Evolutionary conservation across 768 basidiomycete genomes (phyloP).

Genomic region (Kwoniella newhampshirensis): DNA sequence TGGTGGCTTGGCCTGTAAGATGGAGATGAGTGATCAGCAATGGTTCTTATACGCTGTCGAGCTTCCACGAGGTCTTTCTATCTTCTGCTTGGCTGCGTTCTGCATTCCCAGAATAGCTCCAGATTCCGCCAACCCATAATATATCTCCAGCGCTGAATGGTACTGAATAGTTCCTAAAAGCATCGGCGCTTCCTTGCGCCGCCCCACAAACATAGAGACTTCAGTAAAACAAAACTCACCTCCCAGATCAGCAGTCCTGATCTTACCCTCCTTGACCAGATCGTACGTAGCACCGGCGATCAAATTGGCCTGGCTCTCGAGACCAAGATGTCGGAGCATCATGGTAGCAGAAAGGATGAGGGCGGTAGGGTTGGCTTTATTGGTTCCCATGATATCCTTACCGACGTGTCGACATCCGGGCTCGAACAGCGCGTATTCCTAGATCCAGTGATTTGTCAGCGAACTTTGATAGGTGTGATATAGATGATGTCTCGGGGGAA

Average conservation of each 20-base stretch:
- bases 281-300: slow-evolving; percentile 91
- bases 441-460: background rate
- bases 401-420: slow-evolving; percentile 77
- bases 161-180: too few species aligned
- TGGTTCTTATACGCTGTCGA: background rate
- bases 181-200: background rate
- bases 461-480: background rate
- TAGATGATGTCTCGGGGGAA: background rate
- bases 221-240: slow-evolving; percentile 60
- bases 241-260: slow-evolving; percentile 92
- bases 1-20: slow-evolving; percentile 72
- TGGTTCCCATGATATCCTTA: slow-evolving; percentile 55
- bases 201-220: slow-evolving; percentile 13
- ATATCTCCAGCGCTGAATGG: slow-evolving; percentile 5
- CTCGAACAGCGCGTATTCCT: slow-evolving; percentile 94
- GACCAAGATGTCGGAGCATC: slow-evolving; percentile 57
- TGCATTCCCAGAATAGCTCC: too few species aligned
- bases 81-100: too few species aligned
- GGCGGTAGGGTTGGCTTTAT: slow-evolving; percentile 57
- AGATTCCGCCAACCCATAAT: background rate
- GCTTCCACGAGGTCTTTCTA: too few species aligned
- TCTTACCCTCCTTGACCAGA: slow-evolving; percentile 81
- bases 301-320: slow-evolving; percentile 87
- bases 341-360: slow-evolving; percentile 56
- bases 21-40: slow-evolving; percentile 1